Evolutionary conservation across 306 rosid species (phyloP), one percentile per base, ranked within the genome.

Genomic region (Cicer cuneatum): DNA sequence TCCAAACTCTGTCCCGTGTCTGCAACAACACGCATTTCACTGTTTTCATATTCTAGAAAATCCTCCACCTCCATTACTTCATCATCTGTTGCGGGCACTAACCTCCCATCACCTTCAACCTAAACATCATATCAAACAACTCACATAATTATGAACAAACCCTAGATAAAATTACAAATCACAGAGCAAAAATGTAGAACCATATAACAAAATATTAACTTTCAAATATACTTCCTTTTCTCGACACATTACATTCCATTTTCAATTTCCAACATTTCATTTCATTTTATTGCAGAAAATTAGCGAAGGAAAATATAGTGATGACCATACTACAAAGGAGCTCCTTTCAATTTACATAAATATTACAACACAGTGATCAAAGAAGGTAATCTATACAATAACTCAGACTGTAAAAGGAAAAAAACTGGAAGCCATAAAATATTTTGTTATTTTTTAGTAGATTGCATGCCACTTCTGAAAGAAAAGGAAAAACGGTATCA

Each of bases 61-160:
- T 82, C 96, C 83, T 87, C 97, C 76, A 94, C 93, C 83, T 92
- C 89, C 89, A 92, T 92, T 59, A 89, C 87, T 81, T 94, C 99
- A 83, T 92, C 99, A 76, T 94, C 98, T 33, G 98, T 90, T 71
- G 99, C 99, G 48, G 98, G 98, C 77, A 94, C 99, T 61, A 94
- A 89, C 80, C 92, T 94, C 81, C 99, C 99, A 81, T 94, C 96
- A 74, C 97, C 95, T 79, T 90, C 99, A 84, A 94, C 97, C 99
- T 94, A 79, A 66, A 74, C 29, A 79, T 81, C 72, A 78, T n/a
- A 82, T 82, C 68, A 60, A 53, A 54, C 76, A 52, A 33, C 63
- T 61, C 66, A 54, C 8, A 42, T 62, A 74, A 21, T 65, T 60
- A 66, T 45, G 53, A 74, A 72, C 18, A 66, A 24, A 21, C 14